Evolutionary conservation across 306 rosid genomes (phyloP), one percentile per base, ranked within the genome.

Genomic region (Canavalia gladiata): DNA sequence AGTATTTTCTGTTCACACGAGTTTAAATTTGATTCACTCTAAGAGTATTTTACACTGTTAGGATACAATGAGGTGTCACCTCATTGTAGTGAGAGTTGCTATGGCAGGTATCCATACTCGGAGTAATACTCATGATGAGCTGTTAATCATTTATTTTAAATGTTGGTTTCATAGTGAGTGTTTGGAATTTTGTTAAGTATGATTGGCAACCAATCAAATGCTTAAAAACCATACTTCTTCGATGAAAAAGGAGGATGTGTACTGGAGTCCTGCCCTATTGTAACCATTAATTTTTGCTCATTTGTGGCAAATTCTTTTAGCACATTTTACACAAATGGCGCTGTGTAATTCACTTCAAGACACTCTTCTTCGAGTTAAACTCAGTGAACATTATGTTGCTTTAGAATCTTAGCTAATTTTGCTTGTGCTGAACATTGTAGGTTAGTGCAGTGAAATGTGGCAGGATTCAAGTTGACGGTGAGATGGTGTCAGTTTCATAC

Each of bases 401-500:
- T 1, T 3, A 7, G 46, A 80, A 25, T 9, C 25, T 73, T 13
- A 35, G 31, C 30, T 13, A 43, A 43, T 63, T 76, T 81, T 72
- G 42, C 72, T 49, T 60, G 12, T 41, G 7, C 18, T 59, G 8
- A 37, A 59, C 39, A 13, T 67, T 31, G 33, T 59, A 78, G 84
- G 81, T 78, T 51, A 78, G 75, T 82, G 86, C 88, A 7, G 84
- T 86, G 79, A 77, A 82, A 86, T 86, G 86, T 59, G 88, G 86
- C 33, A 82, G 88, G 74, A 86, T 86, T 82, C 84, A 86, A 76
- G 88, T 85, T 62, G 88, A 86, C 54, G 88, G 84, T 29, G 84
- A 82, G 86, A 78, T 68, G 75, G 82, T 86, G 12, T 76, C 79
- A 0, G 82, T 86, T 51, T 82, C 88, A 5, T 82, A 82, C 68